Conservation (phyloP, 495 filamentous ascomycete genomes). For the Penicillium simplicissimum region DNA sequence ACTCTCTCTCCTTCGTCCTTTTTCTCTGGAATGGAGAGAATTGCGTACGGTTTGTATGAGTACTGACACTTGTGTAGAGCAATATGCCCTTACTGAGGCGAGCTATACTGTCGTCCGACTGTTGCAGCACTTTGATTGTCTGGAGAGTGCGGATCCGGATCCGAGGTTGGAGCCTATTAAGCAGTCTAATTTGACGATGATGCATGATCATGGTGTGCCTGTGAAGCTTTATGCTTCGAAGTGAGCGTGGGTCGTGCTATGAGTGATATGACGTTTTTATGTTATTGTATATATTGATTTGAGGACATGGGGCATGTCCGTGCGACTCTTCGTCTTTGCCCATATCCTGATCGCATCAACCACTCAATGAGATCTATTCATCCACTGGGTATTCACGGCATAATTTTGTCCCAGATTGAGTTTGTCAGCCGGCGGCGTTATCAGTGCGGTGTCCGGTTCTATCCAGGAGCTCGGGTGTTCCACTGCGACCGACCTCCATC, state of each 20-base stretch:
- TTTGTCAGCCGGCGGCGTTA: no score
- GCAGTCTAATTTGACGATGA: conserved; percentile 39
- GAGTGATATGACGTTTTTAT: background rate
- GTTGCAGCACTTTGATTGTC: conserved; percentile 64
- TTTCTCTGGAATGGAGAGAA: no score
- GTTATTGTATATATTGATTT: conserved; percentile 7
- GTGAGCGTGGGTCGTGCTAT: background rate
- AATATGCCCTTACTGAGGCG: conserved; percentile 81
- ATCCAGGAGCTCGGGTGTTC: no score
- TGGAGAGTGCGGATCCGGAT: conserved; percentile 42
- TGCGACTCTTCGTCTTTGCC: no score
- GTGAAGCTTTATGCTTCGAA: conserved; percentile 35
- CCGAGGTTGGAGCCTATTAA: conserved; percentile 32
- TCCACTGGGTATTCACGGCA: no score
- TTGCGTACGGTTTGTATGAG: background rate
- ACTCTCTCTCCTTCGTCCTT: background rate
- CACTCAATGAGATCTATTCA: no score
- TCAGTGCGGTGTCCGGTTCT: no score
- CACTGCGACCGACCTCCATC: no score
- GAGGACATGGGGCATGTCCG: no score
- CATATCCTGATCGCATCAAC: no score
- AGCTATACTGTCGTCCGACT: conserved; percentile 71
- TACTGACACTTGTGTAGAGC: conserved; percentile 39
- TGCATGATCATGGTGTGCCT: conserved; percentile 41
- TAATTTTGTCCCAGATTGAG: no score